Evolutionary conservation across 2,329 filamentous ascomycete genomes (phyloP), one percentile per base, ranked within the genome.

Genomic region (Fusarium abutilonis): DNA sequence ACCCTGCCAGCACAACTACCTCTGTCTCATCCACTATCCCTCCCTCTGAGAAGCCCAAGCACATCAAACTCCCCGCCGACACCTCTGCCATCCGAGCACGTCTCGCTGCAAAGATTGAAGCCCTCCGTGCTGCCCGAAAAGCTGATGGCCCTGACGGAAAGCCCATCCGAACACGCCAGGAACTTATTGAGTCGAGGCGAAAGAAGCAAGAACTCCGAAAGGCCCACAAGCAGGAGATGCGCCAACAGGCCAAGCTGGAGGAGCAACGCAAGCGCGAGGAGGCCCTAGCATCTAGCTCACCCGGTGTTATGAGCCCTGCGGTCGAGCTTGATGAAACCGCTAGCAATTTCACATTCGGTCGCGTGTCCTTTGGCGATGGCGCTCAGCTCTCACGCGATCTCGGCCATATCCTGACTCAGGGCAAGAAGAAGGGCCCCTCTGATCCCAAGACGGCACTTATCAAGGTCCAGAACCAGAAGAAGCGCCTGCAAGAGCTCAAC

Each of bases 341-440:
- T 4, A 89, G 87, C 72, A 91, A 89, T 78, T 96, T 97, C 74
- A 87, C 92, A 6, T 99, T 98, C 75, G 93, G 93, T 29, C 89
- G 92, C 32, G 88, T 99, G n/a, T 88, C 92, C 10, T 99, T 98
- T 74, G 86, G 86, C 5, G 94, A 98, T 73, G 94, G 94, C 35
- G 85, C 92, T 47, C 85, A 90, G 62, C 82, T 96, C 44, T 91
- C 94, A 46, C 85, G 91, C 59, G 87, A 89, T 54, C 82, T 91
- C 14, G 88, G 89, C 50, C 83, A 86, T 60, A 85, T 85, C 9
- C 73, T 80, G 43, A 75, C 60, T 45, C 70, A 73, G 35, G 71
- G 75, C 63, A 92, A 90, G 79, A 89, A 87, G 76, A 93, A 91
- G 77, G 93, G 93, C 0, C 90, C 92, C 2, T 89, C 89, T 54